phyloP scores from a whole-genome alignment of 1,284 basidiomycete genomes.

The Puccinia hordei region DNA sequence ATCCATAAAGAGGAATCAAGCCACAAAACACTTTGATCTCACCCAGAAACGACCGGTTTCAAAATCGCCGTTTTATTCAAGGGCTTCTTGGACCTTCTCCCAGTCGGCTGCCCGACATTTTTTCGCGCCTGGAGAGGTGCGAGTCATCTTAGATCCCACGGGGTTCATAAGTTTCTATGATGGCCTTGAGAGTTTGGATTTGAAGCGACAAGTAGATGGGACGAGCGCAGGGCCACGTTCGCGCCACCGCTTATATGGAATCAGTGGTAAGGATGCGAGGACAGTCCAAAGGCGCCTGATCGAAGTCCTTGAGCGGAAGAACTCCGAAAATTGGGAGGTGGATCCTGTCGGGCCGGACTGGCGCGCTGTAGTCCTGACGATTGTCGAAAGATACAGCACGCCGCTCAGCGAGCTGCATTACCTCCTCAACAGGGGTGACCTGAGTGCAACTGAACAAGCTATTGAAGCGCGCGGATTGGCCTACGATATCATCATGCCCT shows the following conservation, averaged over 20 bases:
- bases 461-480: neutral
- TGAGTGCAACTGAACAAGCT: neutral
- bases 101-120: constrained; percentile 62
- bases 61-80: neutral
- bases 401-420: neutral
- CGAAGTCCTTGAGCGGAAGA: constrained; percentile 17
- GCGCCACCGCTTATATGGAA: constrained; percentile 21
- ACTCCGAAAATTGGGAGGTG: neutral
- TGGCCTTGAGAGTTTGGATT: constrained; percentile 55
- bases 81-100: constrained; percentile 56
- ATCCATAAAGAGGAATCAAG: neutral
- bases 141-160: constrained; percentile 61
- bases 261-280: constrained; percentile 26
- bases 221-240: neutral
- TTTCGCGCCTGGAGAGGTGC: constrained; percentile 61
- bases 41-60: neutral
- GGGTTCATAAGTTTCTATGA: constrained; percentile 64
- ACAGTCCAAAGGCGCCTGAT: neutral
- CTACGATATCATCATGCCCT: constrained; percentile 37
- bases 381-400: neutral
- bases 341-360: constrained; percentile 8
- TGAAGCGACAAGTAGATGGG: neutral
- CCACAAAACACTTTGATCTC: neutral
- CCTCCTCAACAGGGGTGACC: neutral
- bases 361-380: neutral